These are phyloP conservation scores for Candida sphagnicola DNA, from an alignment of 805 yeast species.

Conservation along the genomic window DNA sequence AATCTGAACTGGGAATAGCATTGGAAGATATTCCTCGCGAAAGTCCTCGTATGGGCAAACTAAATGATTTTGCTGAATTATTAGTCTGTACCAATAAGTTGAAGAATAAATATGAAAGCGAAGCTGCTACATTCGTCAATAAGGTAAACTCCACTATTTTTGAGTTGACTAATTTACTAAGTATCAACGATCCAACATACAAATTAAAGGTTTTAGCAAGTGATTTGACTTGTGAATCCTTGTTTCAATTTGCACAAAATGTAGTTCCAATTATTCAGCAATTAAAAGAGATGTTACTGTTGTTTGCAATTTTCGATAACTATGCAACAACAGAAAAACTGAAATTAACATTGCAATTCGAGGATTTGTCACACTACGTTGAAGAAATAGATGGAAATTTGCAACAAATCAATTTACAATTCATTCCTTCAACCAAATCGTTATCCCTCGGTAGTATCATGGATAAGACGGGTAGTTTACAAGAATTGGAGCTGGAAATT, in stretches of 20 bases:
- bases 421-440: constrained; percentile 10
- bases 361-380: no score
- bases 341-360: no score
- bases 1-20: no score
- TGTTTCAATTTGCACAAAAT: not conserved
- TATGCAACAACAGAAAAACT: constrained; percentile 8
- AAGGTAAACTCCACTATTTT: constrained; percentile 13
- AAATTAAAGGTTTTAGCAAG: not conserved
- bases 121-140: constrained; percentile 25
- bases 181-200: not conserved
- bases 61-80: constrained; percentile 1
- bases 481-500: constrained; percentile 9
- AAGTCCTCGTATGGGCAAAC: no score
- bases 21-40: no score
- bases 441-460: constrained; percentile 8
- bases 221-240: not conserved
- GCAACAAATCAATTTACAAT: constrained; percentile 10
- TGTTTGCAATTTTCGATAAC: constrained; percentile 6
- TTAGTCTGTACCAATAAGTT: constrained; percentile 13
- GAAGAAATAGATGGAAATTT: constrained; percentile 12
- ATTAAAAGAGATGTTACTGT: constrained; percentile 6
- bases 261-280: constrained; percentile 3
- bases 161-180: constrained; percentile 6
- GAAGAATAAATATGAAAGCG: constrained; percentile 29
- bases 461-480: constrained; percentile 8